Evolutionary conservation across 345 rosid species (phyloP), one percentile per base, ranked within the genome.

Genomic region (Kandelia obovata): DNA sequence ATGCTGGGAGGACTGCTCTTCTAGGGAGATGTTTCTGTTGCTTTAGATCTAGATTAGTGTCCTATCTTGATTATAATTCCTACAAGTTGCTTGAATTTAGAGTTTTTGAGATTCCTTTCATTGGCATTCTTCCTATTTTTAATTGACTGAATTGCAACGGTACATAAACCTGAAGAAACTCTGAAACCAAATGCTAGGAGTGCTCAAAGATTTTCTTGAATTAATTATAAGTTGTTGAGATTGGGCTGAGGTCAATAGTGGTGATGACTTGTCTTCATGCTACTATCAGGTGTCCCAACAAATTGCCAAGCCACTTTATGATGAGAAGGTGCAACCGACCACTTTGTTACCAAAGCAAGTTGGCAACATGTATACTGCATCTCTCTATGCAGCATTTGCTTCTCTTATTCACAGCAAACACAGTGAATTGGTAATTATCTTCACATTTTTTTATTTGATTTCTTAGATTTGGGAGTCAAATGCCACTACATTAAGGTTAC

Each of bases 321-420:
- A 89, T 62, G 70, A 81, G 23, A 96, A 88, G 88, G 97, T 92
- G 72, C 92, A 89, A 76, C 95, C 98, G 7, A 80, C 97, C 60
- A 92, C 96, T 70, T 81, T 92, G 84, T 35, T 96, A 59, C 99
- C 99, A 30, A 96, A 96, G 71, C 88, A 90, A 92, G 96, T 90
- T 13, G 99, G 99, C 70, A 96, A 96, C 86, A 96, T 90, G 98
- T 92, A 96, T 80, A 96, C 99, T 1, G 99, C 99, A 71, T 96
- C 99, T 72, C 73, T 96, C 28, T 96, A 92, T 69, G 97, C 98
- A 26, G 99, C 99, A 53, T 90, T 96, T 76, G 94, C 82, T 53
- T 96, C 99, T 56, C 95, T 96, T 34, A 78, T 96, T 81, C 92
- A 96, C 86, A 88, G 87, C 71, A 89, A 88, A 78, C 70, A 84